Conservation (phyloP, 75 land plant species). For the Adiantum capillusveneris region DNA sequence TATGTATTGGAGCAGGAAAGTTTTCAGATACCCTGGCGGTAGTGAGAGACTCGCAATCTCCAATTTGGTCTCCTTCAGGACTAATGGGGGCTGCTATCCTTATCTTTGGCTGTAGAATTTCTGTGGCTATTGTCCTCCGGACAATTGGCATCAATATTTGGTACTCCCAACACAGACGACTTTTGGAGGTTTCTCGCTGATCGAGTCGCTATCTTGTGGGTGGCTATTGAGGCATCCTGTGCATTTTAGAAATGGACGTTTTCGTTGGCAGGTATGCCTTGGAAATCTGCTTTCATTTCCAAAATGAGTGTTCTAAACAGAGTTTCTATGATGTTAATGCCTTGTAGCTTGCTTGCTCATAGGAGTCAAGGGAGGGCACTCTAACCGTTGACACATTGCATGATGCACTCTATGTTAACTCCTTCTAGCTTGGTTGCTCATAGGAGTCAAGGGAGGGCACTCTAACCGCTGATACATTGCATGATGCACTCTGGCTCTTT, state of each 20-base stretch:
- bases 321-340: not conserved
- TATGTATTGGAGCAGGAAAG: conserved; percentile 19
- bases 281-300: not conserved
- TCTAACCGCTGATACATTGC: conserved; percentile 29
- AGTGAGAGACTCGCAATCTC: conserved; percentile 14
- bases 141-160: conserved; percentile 23
- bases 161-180: conserved; percentile 14
- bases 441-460: conserved; percentile 40
- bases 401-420: conserved; percentile 25
- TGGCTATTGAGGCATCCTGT: conserved; percentile 24
- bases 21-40: conserved; percentile 17
- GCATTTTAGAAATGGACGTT: conserved; percentile 14
- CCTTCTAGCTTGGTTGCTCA: not conserved
- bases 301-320: not conserved
- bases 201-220: conserved; percentile 20
- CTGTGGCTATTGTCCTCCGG: conserved; percentile 13
- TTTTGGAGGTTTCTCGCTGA: conserved; percentile 13
- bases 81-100: conserved; percentile 22
- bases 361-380: conserved; percentile 39
- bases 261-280: conserved; percentile 5
- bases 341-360: not conserved
- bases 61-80: conserved; percentile 26
- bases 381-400: conserved; percentile 33
- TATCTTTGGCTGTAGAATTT: conserved; percentile 19
- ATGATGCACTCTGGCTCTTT: conserved; percentile 45